Base-by-base conservation (phyloP, 169 alveolate genomes). In the Cryptosporidium parvum region DNA sequence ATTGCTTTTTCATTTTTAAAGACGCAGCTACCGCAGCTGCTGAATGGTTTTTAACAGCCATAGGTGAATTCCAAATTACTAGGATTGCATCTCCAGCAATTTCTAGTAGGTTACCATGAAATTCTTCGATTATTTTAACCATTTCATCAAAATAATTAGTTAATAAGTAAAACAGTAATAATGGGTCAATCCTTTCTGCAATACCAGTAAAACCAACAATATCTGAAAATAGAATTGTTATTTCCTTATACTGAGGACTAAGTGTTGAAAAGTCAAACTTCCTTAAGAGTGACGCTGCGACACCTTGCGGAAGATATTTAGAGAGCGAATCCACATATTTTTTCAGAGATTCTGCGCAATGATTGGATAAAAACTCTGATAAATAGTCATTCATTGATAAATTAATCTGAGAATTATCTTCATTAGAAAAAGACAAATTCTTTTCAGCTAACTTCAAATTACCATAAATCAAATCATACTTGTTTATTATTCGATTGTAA, bases 31-130 rank as follows among this genome's bases (percentile, higher is more conserved):
- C 56, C 2, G 89, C 89, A 18, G 69, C 89, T 26, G 23, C 73
- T 8, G 87, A 31, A 48, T 86, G 89, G 33, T 86, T 70, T 51
- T 84, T 69, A 26, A 68, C 51, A 86, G 73, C 29, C 12, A 58
- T 31, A n/a, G 92, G 92, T 2, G 92, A 75, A 31, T 86, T 86
- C 92, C 92, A 86, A 9, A 86, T 84, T 10, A 58, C 92, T 5
- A 86, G 80, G 7, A 86, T 86, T 16, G 89, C 87, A 23, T 86
- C 92, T 31, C 92, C 92, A 6, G 72, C 89, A 23, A 86, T 61
- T 44, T 86, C 92, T 68, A 86, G 37, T 8, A 86, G 23, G 14
- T 51, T 86, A 1, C 92, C 92, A 16, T 65, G 33, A 44, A 21
- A 80, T 61, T 80, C 75, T 26, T 80, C 75, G 29, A 80, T 59